These are phyloP conservation scores for Diaporthe citrichinensis DNA, from an alignment of 2,329 filamentous ascomycete species.

Conservation along the genomic window DNA sequence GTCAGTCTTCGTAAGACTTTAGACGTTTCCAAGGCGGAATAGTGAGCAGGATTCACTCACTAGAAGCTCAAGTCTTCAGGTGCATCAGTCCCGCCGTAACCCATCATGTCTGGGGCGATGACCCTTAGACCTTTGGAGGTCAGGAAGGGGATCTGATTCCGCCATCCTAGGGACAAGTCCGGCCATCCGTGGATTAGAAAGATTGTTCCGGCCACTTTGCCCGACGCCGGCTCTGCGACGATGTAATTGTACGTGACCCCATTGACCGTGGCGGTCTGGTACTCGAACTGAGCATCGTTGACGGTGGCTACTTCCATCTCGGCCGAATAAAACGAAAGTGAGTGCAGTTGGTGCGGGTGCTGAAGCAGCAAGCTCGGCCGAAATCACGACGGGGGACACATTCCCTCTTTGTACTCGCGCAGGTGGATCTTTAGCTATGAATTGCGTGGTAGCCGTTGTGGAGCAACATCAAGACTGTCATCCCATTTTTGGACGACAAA, in stretches of 20 bases:
- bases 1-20: not conserved
- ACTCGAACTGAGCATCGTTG: slow-evolving; percentile 57
- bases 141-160: slow-evolving; percentile 86
- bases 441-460: not conserved
- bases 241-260: slow-evolving; percentile 79
- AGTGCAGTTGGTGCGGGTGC: slow-evolving; percentile 1
- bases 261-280: slow-evolving; percentile 74
- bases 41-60: slow-evolving; percentile 46
- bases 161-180: slow-evolving; percentile 89
- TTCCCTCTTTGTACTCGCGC: not conserved
- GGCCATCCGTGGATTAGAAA: slow-evolving; percentile 81
- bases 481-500: not conserved
- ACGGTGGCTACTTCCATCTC: not conserved
- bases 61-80: slow-evolving; percentile 75
- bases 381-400: not conserved
- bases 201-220: slow-evolving; percentile 47
- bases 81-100: slow-evolving; percentile 83
- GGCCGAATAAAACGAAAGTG: not conserved
- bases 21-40: accelerated
- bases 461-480: not conserved
- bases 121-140: slow-evolving; percentile 81
- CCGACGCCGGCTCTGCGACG: slow-evolving; percentile 62
- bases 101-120: slow-evolving; percentile 87
- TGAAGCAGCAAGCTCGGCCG: not conserved
- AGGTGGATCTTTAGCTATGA: not conserved